A percentile compares a stretch with the other conserved stretches of the same genome.
Evolutionary conservation across 148 eudicot genomes (phyloP).

Genomic region (Vaccinium darrowii): DNA sequence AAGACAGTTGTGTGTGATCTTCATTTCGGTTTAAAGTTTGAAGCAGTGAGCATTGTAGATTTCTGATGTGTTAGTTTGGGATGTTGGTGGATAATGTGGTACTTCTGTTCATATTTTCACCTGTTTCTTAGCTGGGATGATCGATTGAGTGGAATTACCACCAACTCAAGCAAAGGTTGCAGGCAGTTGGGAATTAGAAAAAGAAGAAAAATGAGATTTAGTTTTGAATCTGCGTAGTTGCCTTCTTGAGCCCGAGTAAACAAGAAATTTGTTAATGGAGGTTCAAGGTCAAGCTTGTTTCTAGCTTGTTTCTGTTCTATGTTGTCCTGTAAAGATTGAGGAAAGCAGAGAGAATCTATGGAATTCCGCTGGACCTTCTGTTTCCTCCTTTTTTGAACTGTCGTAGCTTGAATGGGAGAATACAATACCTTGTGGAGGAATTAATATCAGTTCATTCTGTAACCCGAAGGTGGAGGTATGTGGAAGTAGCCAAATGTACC

Average conservation of each 20-base stretch:
- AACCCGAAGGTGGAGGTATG: neutral
- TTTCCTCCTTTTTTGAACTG: neutral
- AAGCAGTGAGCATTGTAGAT: neutral
- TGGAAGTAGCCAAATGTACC: neutral
- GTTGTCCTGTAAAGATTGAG: neutral
- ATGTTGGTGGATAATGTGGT: neutral
- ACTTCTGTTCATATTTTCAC: neutral
- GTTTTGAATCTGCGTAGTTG: neutral
- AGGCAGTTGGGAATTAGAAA: neutral
- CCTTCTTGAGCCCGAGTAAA: neutral
- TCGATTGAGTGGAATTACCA: neutral
- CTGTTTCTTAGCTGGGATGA: no score
- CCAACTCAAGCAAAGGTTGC: neutral
- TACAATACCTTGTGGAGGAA: neutral
- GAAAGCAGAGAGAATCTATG: neutral
- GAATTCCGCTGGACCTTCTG: neutral
- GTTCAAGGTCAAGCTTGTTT: neutral
- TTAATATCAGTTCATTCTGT: neutral
- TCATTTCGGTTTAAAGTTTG: neutral
- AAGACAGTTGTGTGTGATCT: neutral
- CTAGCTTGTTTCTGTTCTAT: neutral
- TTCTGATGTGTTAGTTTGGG: neutral
- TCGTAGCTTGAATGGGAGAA: neutral
- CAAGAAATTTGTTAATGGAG: neutral
- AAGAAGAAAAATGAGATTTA: no score